Base-by-base conservation (phyloP, 495 filamentous ascomycete genomes). In the Daldinia bambusicola region DNA sequence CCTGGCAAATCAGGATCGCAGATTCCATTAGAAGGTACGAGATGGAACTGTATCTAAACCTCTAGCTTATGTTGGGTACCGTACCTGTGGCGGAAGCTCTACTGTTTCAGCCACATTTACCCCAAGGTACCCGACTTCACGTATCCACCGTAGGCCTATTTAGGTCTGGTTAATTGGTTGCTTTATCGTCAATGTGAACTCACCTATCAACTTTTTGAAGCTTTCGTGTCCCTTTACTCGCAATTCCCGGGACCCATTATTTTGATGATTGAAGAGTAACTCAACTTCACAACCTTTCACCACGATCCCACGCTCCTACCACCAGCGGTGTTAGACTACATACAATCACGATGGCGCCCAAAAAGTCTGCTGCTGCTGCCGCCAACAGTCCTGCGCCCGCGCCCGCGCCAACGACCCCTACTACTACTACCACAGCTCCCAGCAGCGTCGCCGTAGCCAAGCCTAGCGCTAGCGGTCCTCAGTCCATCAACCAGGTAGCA, bases 401-500 rank as follows among this genome's bases (percentile, higher is more conserved):
- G 51, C 55, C 32, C 12, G 58, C 64, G 9, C 38, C 60, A 10
- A 36, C 31, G 13, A 22, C 68, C 16, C 12, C 63, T 14, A 6
- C 63, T 16, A 9, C 63, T 14, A 7, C 68, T 34, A 34, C 68
- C 16, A 12, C 68, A 30, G 37, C 69, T 56, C 36, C 57, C 52
- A 74, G 52, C 52, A 74, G 52, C 63, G 55, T 40, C 38, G 31
- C 32, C 36, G 38, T 31, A 20, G 63, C 63, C 67, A 71, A 71
- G 67, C 43, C 71, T 20, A 59, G 34, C 16, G 6, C 61, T 10
- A 69, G 30, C 50, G n/a, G 22, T 36, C n/a, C 76, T 52, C 66
- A 75, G 58, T 71, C 75, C 63, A 68, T 83, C 68, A 73, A 82
- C 73, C 67, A 78, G 78, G 74, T 82, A 76, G 63, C 85, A 79